These are phyloP conservation scores for Coniochaeta hoffmannii DNA, from an alignment of 2,329 filamentous ascomycete species.

Conservation along the genomic window DNA sequence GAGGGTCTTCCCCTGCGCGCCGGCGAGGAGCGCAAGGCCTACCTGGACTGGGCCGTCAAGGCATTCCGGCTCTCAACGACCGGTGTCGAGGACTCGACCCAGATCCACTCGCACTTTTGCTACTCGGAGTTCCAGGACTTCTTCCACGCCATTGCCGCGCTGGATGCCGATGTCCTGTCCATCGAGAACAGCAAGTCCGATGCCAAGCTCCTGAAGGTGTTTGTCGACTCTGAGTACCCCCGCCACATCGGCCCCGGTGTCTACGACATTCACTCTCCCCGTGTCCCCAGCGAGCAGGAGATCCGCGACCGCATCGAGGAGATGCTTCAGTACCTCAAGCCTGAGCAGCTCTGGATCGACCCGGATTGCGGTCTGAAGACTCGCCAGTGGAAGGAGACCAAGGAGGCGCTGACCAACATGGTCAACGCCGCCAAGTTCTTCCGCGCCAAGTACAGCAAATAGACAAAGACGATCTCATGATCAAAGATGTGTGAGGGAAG, in stretches of 20 bases:
- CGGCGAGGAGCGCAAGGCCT: conserved; percentile 91
- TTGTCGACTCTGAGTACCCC: conserved; percentile 94
- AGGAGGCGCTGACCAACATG: conserved; percentile 93
- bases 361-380: conserved; percentile 99
- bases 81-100: conserved; percentile 88
- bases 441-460: conserved; percentile 77
- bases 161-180: conserved; percentile 69
- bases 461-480: conserved; percentile 16
- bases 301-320: conserved; percentile 96
- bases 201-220: conserved; percentile 97
- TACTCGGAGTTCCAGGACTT: conserved; percentile 99
- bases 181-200: conserved; percentile 99
- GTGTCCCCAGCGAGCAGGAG: conserved; percentile 94
- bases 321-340: conserved; percentile 96
- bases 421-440: conserved; percentile 96
- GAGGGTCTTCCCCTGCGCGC: conserved; percentile 96
- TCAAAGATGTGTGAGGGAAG: not conserved
- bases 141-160: conserved; percentile 63
- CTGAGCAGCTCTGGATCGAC: conserved; percentile 99
- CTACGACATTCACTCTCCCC: conserved; percentile 99
- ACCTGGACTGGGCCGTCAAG: conserved; percentile 95
- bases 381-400: conserved; percentile 96
- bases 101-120: conserved; percentile 99
- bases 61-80: conserved; percentile 94
- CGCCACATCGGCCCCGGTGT: conserved; percentile 98